phyloP scores from a whole-genome alignment of 2,329 filamentous ascomycete genomes.

The Teratosphaeria pseudoeucalypti region DNA sequence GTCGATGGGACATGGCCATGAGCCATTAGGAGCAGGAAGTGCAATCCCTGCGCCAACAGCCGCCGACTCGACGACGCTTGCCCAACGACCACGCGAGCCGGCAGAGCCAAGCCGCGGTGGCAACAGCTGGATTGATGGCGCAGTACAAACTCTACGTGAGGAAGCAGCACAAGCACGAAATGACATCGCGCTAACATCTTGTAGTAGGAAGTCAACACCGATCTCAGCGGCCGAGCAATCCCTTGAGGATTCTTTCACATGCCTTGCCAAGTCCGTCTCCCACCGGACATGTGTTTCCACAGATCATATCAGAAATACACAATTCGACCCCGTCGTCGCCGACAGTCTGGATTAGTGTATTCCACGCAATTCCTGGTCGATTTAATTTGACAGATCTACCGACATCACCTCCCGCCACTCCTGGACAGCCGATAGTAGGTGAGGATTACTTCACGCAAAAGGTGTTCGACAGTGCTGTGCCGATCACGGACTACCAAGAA shows the following conservation, averaged over 20 bases:
- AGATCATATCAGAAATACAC: conserved; percentile 47
- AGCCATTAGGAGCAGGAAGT: conserved; percentile 1
- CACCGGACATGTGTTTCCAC: conserved; percentile 42
- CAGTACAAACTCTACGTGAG: conserved; percentile 21
- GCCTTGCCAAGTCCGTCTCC: conserved; percentile 43
- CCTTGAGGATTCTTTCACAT: conserved; percentile 49
- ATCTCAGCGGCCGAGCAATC: conserved; percentile 25
- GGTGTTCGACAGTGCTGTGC: conserved; percentile 52
- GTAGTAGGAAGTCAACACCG: conserved; percentile 13
- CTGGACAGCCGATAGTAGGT: conserved; percentile 38
- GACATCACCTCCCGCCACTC: conserved; percentile 52
- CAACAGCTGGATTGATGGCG: conserved; percentile 18
- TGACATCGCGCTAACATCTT: neutral
- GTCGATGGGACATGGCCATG: conserved; percentile 26
- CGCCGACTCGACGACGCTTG: neutral
- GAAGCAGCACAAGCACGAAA: neutral
- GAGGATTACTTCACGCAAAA: conserved; percentile 54
- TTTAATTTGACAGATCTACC: conserved; percentile 53
- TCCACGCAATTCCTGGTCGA: conserved; percentile 51
- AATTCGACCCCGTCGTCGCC: conserved; percentile 39
- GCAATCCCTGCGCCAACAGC: neutral
- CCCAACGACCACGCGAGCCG: neutral
- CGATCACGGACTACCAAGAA: conserved; percentile 48
- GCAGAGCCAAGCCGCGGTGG: neutral
- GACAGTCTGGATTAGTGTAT: conserved; percentile 52